These are phyloP conservation scores for Pleurotus tuber-regium DNA, from an alignment of 768 basidiomycete species.

Conservation along the genomic window DNA sequence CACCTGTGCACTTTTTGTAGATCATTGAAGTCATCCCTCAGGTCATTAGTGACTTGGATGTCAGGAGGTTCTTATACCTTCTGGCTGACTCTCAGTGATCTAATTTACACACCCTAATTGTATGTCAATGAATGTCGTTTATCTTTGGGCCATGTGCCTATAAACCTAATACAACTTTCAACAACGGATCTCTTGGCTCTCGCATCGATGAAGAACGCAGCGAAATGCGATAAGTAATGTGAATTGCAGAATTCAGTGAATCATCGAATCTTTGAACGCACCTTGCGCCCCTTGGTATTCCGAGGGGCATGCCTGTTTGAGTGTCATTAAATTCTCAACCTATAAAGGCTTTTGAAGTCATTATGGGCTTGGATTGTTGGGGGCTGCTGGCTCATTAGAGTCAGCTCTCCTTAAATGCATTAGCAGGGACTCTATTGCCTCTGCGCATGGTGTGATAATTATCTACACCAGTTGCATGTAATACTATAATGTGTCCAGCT, in stretches of 20 bases:
- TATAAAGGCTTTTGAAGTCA: slow-evolving; percentile 26
- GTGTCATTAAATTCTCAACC: slow-evolving; percentile 61
- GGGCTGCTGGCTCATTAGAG: slow-evolving; percentile 29
- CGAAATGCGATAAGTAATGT: slow-evolving; percentile 81
- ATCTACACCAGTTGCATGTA: slow-evolving; percentile 33
- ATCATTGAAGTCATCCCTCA: slow-evolving; percentile 16
- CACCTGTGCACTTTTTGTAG: slow-evolving; percentile 48
- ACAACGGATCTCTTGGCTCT: slow-evolving; percentile 76
- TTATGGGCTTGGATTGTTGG: slow-evolving; percentile 45
- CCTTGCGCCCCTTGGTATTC: slow-evolving; percentile 68
- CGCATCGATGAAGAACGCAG: slow-evolving; percentile 81
- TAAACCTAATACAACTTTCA: slow-evolving; percentile 36
- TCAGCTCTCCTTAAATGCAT: slow-evolving; percentile 44
- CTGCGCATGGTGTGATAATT: slow-evolving; percentile 50
- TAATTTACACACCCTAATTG: slow-evolving; percentile 22
- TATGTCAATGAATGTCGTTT: slow-evolving; percentile 25
- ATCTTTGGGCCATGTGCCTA: slow-evolving; percentile 23
- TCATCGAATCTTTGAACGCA: slow-evolving; percentile 85
- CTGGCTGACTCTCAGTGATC: slow-evolving; percentile 26
- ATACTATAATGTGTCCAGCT: slow-evolving; percentile 15
- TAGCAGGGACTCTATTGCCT: slow-evolving; percentile 30
- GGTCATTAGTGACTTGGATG: slow-evolving; percentile 19
- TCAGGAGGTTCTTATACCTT: too few relatives aligned
- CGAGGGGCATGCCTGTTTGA: slow-evolving; percentile 72
- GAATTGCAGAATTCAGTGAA: slow-evolving; percentile 82